Evolutionary conservation across 305 asterid species (phyloP), one percentile per base, ranked within the genome.

Genomic region (Caryopteris hybrid): DNA sequence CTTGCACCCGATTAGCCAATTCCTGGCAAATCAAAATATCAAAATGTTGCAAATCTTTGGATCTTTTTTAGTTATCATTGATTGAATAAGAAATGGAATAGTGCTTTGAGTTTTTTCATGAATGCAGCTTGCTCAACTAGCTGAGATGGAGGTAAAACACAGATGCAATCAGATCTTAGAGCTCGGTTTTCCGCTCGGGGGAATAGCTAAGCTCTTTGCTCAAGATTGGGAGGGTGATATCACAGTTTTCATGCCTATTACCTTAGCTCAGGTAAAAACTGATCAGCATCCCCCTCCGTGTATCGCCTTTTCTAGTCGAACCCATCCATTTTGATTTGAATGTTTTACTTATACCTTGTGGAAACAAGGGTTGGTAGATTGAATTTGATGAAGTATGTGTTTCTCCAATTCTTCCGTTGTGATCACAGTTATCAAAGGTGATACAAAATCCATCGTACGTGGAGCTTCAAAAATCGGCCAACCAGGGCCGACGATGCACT

Each of bases 201-300:
- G 98, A 70, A 43, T 88, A 25, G 93, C 96, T 5, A 92, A 84
- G 83, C 86, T 92, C 12, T 92, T 92, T 76, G 94, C 97, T 52
- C 98, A 92, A 74, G 98, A 92, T 43, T 90, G 96, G 98, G 97
- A 90, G 72, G 98, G 96, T 29, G 95, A 92, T 61, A 92, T 88
- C 36, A 92, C 97, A 25, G 85, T 92, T 39, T 96, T 90, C 7
- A 90, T 92, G 97, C 96, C 98, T 25, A 96, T 86, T 42, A 92
- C 96, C 67, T 71, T 92, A 45, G 88, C 91, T 76, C 98, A 89
- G 97, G 98, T 92, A 78, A 34, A 18, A 17, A 42, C 23, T 12
- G 12, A 50, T 25, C 2, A 25, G 4, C 31, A 25, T 25, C 4
- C 4, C 31, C n/a, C 4, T 4, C 31, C 31, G 31, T 25, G 2